Evolutionary conservation across 108 stramenopile species (phyloP), one percentile per base, ranked within the genome.

Genomic region (Pelagomonas calceolata): DNA sequence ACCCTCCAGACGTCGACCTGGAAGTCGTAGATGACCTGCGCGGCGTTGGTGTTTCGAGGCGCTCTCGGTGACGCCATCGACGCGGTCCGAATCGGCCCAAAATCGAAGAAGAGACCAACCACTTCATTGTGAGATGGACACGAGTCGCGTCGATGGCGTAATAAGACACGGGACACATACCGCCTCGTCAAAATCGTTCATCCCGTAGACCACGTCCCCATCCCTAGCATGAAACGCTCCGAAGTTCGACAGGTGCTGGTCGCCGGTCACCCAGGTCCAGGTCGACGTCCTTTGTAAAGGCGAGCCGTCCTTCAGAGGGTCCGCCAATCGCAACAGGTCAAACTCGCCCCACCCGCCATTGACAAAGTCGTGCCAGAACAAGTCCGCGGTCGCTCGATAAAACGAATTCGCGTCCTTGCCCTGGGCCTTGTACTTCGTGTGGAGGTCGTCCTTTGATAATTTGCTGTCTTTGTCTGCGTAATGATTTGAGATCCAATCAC

Each of bases 1-100:
- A 84, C 74, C 9, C 87, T 83, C 30, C 85, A 63, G 9, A 87
- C 83, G 67, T 87, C 87, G 16, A 85, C 39, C 44, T 84, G 85
- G 75, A 87, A 87, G 69, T 87, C 85, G 73, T 79, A 87, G 63
- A 87, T 85, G 30, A 85, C n/a, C n/a, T n/a, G n/a, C n/a, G n/a
- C n/a, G n/a, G n/a, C n/a, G n/a, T 84, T 0, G 81, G 84, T 65
- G 18, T 63, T 63, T 63, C 60, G 60, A 63, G 26, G 26, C 17
- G 17, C 17, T 63, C 60, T n/a, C n/a, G n/a, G n/a, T n/a, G n/a
- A n/a, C n/a, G n/a, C n/a, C n/a, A n/a, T n/a, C n/a, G n/a, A n/a
- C n/a, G n/a, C n/a, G n/a, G n/a, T n/a, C n/a, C n/a, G n/a, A n/a
- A n/a, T n/a, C n/a, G n/a, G n/a, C n/a, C n/a, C n/a, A n/a, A n/a